Evolutionary conservation across 192 early-diverging fungal species (phyloP).

Genomic region (Linnemannia zychae): DNA sequence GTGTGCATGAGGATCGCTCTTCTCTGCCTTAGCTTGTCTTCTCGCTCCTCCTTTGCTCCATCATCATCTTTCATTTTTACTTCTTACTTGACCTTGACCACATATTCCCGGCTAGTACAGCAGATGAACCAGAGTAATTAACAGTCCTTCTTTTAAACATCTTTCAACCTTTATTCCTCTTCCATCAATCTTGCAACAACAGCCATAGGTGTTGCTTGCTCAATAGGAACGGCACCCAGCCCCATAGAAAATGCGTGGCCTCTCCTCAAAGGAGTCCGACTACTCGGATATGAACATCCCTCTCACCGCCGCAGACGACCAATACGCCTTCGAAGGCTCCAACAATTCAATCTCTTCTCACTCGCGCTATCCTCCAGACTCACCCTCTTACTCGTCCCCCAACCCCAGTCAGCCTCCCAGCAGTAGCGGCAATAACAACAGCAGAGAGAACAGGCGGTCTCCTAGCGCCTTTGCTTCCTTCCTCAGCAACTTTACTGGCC

Average conservation of each 20-base stretch:
- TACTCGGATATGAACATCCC: constrained; percentile 61
- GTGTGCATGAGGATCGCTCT: not conserved
- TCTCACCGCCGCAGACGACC: constrained; percentile 48
- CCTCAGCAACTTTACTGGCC: constrained; percentile 27
- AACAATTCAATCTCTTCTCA: constrained; percentile 21
- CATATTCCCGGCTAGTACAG: no score
- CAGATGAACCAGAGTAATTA: not conserved
- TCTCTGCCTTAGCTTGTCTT: not conserved
- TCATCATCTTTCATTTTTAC: constrained; percentile 2
- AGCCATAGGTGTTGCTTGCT: constrained; percentile 6
- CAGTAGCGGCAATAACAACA: constrained; percentile 4
- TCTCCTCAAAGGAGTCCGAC: constrained; percentile 58
- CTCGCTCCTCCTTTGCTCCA: no score
- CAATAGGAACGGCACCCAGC: constrained; percentile 15
- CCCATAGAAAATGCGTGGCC: constrained; percentile 48
- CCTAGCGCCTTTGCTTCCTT: constrained; percentile 14
- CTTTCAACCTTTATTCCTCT: not conserved
- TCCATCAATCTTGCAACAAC: not conserved
- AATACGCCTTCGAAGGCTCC: constrained; percentile 32
- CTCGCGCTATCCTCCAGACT: constrained; percentile 38
- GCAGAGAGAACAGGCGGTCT: not conserved
- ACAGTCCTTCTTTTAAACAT: not conserved
- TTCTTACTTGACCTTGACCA: not conserved
- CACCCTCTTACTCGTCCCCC: constrained; percentile 10
- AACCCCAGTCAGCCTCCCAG: not conserved